Percentiles rank a stretch among this genome's conserved stretches.
phyloP scores from a whole-genome alignment of 176 grass and related monocot genomes.

The Ensete glaucum region DNA sequence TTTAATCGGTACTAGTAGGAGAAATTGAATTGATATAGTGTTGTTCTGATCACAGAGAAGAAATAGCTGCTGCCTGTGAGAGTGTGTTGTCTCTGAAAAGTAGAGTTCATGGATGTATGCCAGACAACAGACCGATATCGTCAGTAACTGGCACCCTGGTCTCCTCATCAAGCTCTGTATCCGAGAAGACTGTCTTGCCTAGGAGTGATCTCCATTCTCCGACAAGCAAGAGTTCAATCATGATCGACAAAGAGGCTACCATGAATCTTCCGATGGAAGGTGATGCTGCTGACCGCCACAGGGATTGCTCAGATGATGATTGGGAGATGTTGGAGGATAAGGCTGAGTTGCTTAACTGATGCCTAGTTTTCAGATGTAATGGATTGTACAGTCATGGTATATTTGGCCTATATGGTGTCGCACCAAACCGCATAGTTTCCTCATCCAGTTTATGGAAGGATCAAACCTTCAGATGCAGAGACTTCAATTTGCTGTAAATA shows the following conservation, averaged over 20 bases:
- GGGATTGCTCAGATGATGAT: conserved; percentile 6
- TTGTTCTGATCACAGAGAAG: conserved; percentile 28
- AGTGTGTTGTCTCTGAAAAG: conserved; percentile 31
- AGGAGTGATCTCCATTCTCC: background rate
- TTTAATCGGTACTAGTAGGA: background rate
- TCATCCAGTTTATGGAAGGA: background rate
- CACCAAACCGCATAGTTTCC: background rate
- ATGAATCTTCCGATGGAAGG: background rate
- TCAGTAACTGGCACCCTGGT: conserved; percentile 27
- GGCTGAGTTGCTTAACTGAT: background rate
- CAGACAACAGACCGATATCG: conserved; percentile 34
- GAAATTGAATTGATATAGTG: background rate
- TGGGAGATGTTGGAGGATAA: conserved; percentile 9
- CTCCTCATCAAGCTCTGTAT: conserved; percentile 36
- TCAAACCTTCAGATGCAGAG: background rate
- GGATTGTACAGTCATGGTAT: background rate
- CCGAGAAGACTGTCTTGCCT: conserved; percentile 20
- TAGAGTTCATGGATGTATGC: conserved; percentile 29
- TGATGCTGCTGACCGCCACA: background rate
- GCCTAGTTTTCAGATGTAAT: background rate
- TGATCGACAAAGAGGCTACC: background rate
- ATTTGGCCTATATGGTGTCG: background rate
- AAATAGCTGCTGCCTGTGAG: conserved; percentile 49
- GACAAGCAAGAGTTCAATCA: background rate
- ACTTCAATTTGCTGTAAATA: background rate